These are phyloP conservation scores for Globisporangium cederbergense DNA, from an alignment of 352 stramenopile species.

Conservation along the genomic window DNA sequence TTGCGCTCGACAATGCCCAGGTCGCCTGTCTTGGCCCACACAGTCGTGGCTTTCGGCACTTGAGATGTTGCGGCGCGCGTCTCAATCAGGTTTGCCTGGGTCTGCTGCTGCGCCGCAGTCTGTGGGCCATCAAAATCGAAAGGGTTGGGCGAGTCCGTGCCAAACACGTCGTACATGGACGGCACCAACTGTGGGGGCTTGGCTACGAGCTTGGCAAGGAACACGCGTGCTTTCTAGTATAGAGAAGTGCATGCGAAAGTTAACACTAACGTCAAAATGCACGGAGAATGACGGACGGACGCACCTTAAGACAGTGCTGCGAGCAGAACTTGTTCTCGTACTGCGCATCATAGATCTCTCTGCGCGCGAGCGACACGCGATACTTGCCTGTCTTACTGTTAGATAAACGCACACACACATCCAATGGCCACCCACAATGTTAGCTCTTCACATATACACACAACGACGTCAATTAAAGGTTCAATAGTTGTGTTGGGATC, in stretches of 20 bases:
- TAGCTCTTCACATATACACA: not conserved
- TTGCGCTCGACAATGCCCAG: slow-evolving; percentile 66
- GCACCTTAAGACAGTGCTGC: slow-evolving; percentile 59
- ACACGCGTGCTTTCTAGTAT: slow-evolving; percentile 65
- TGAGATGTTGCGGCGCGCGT: not conserved
- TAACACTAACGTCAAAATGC: not conserved
- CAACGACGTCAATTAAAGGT: not conserved
- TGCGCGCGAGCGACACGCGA: slow-evolving; percentile 65
- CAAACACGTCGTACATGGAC: slow-evolving; percentile 75
- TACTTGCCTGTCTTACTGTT: slow-evolving; percentile 60
- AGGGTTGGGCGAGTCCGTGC: slow-evolving; percentile 72
- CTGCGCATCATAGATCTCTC: slow-evolving; percentile 79
- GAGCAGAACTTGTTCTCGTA: slow-evolving; percentile 85
- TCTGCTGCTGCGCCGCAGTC: slow-evolving; percentile 5
- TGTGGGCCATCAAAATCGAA: slow-evolving; percentile 43
- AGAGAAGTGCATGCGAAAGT: not conserved
- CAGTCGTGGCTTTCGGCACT: slow-evolving; percentile 42
- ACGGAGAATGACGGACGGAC: not conserved
- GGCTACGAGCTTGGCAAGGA: slow-evolving; percentile 52
- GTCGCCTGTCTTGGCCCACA: slow-evolving; percentile 76
- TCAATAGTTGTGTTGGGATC: slow-evolving; percentile 8
- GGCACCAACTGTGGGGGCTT: slow-evolving; percentile 85
- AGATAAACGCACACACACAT: not conserved
- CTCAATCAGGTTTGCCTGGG: not conserved
- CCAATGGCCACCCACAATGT: not conserved